phyloP scores from a whole-genome alignment of 2,329 filamentous ascomycete genomes.

The Xylariaceae sp. region DNA sequence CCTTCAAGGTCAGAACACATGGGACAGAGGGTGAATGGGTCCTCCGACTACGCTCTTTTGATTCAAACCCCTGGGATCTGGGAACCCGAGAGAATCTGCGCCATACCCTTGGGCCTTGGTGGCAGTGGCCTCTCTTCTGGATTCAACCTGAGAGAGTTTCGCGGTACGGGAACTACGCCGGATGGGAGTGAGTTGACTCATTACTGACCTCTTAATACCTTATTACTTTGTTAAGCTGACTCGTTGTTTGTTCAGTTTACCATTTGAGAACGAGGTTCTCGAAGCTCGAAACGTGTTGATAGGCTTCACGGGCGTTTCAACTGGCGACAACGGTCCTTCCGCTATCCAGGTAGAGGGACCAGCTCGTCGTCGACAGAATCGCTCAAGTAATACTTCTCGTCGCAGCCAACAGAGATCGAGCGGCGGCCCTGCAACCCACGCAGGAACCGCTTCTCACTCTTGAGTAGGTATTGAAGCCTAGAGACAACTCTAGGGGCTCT shows the following conservation, averaged over 20 bases:
- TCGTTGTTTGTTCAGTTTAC: background rate
- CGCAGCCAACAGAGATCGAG: background rate
- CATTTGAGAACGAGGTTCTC: background rate
- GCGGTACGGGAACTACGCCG: background rate
- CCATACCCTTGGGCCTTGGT: background rate
- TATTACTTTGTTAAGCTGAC: too few relatives aligned
- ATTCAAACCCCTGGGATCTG: background rate
- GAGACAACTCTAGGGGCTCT: background rate
- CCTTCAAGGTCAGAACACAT: background rate
- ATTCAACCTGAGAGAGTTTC: conserved; percentile 1
- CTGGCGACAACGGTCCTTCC: background rate
- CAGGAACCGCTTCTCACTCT: background rate
- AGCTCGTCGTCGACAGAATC: conserved; percentile 4
- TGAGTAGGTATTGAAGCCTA: background rate
- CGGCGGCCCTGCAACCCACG: background rate
- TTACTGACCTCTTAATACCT: background rate
- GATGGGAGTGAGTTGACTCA: background rate
- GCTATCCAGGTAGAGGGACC: background rate
- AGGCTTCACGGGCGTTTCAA: background rate
- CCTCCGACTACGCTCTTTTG: background rate
- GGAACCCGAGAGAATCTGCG: background rate
- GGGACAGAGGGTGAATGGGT: background rate
- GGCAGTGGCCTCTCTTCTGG: conserved; percentile 9
- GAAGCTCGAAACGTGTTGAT: background rate
- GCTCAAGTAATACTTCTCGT: background rate